These are phyloP conservation scores for Termitomyces sp. DNA, from an alignment of 768 basidiomycete species.

Conservation along the genomic window DNA sequence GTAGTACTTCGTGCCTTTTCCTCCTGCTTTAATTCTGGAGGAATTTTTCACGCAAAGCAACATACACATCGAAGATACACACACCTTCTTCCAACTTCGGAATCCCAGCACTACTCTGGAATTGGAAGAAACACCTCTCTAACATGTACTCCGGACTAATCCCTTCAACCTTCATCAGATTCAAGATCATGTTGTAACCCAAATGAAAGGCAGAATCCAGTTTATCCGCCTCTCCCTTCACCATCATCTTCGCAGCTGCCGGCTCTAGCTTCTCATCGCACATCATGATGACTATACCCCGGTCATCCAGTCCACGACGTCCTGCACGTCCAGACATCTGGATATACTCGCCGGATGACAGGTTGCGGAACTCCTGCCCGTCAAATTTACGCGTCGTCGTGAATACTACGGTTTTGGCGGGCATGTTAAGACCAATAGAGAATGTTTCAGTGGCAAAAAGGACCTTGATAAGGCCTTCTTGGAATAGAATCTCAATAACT, in stretches of 20 bases:
- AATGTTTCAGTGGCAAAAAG: constrained; percentile 99
- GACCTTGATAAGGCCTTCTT: constrained; percentile 96
- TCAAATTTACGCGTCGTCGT: constrained; percentile 95
- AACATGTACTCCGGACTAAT: constrained; percentile 98
- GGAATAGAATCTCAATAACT: constrained; percentile 98
- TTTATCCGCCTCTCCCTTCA: constrained; percentile 95
- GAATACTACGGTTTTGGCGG: constrained; percentile 98
- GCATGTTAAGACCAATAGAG: constrained; percentile 98
- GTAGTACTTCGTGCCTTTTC: constrained; percentile 61
- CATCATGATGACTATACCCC: constrained; percentile 99
- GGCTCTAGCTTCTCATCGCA: constrained; percentile 98
- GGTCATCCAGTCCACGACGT: constrained; percentile 92
- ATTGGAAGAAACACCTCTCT: constrained; percentile 96
- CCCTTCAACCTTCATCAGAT: constrained; percentile 97
- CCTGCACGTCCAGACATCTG: constrained; percentile 99
- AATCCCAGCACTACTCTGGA: constrained; percentile 91
- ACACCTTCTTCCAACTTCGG: constrained; percentile 79
- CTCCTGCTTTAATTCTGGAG: constrained; percentile 65
- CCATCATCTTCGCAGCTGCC: constrained; percentile 87
- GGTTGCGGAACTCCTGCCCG: constrained; percentile 87
- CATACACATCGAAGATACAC: constrained; percentile 17
- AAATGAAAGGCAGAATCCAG: constrained; percentile 98
- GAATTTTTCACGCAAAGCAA: background rate
- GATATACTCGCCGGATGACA: constrained; percentile 96
- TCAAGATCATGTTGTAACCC: constrained; percentile 98